These are phyloP conservation scores for Chalaropsis thielavioides DNA, from an alignment of 2,329 filamentous ascomycete genomes.

Conservation along the genomic window DNA sequence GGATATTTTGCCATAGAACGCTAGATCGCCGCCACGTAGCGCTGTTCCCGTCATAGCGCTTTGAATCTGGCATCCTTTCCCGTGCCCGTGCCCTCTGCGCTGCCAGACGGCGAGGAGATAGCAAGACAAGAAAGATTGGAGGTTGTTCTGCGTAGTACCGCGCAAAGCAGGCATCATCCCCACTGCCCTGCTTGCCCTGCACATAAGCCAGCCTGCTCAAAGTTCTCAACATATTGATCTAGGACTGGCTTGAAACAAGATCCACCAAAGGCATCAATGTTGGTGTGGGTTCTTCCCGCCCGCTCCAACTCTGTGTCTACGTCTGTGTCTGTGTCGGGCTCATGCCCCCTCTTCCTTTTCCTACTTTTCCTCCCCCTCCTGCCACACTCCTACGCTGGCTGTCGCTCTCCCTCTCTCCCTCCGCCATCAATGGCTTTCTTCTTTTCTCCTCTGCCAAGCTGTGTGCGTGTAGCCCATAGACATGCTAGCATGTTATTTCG, in stretches of 20 bases:
- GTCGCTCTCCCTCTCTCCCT: too few relatives aligned
- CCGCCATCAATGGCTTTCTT: background rate
- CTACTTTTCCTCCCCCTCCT: too few relatives aligned
- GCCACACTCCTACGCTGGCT: too few relatives aligned
- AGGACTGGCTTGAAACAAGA: background rate
- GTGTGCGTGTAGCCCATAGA: background rate
- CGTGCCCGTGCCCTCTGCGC: background rate
- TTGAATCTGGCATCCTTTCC: conserved; percentile 1
- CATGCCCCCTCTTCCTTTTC: too few relatives aligned
- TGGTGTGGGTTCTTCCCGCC: background rate
- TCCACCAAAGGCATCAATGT: background rate
- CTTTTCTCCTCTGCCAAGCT: background rate
- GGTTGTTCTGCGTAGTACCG: background rate
- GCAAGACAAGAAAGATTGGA: too few relatives aligned
- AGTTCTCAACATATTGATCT: background rate
- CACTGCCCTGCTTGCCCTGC: too few relatives aligned
- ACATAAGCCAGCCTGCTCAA: too few relatives aligned
- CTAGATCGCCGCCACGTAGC: background rate
- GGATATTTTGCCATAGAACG: background rate
- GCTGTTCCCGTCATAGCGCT: background rate
- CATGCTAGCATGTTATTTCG: background rate
- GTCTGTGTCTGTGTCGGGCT: too few relatives aligned
- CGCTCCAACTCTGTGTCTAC: background rate
- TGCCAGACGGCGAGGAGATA: too few relatives aligned
- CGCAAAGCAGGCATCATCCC: too few relatives aligned